phyloP scores from a whole-genome alignment of 371 early-diverging fungal genomes.

The Mortierella sp. region DNA sequence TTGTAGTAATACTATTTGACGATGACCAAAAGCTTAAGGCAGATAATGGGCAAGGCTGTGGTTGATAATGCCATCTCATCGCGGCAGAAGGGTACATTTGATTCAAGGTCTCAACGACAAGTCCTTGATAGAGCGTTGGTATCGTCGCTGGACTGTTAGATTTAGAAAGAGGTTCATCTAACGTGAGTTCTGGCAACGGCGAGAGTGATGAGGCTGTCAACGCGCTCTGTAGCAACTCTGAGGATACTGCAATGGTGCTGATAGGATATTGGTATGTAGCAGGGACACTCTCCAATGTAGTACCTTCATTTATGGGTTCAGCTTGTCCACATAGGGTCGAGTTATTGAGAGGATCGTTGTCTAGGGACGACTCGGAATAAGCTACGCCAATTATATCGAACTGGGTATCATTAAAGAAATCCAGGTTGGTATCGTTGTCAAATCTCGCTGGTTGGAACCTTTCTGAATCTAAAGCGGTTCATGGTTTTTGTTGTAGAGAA shows the following conservation, averaged over 20 bases:
- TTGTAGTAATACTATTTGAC: neutral
- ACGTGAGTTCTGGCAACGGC: no score
- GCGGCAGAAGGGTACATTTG: neutral
- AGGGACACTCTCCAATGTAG: neutral
- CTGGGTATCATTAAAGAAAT: neutral
- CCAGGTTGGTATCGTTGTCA: neutral
- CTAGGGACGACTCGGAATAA: neutral
- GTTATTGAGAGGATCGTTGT: neutral
- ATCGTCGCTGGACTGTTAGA: neutral
- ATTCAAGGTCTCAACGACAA: conserved; percentile 1
- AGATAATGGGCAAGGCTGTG: neutral
- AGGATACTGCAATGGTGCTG: no score
- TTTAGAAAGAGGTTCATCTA: no score
- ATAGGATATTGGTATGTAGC: no score
- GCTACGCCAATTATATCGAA: no score
- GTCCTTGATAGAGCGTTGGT: neutral
- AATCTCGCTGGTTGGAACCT: neutral
- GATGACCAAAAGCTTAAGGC: conserved; percentile 20
- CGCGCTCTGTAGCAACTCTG: no score
- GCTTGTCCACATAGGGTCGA: neutral
- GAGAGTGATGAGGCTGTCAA: neutral
- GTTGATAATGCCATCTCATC: neutral
- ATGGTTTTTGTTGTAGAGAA: no score
- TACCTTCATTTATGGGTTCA: no score
- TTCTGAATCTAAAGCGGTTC: neutral